Evolutionary conservation across 805 yeast species (phyloP).

Genomic region (Metschnikowia kofuensis): DNA sequence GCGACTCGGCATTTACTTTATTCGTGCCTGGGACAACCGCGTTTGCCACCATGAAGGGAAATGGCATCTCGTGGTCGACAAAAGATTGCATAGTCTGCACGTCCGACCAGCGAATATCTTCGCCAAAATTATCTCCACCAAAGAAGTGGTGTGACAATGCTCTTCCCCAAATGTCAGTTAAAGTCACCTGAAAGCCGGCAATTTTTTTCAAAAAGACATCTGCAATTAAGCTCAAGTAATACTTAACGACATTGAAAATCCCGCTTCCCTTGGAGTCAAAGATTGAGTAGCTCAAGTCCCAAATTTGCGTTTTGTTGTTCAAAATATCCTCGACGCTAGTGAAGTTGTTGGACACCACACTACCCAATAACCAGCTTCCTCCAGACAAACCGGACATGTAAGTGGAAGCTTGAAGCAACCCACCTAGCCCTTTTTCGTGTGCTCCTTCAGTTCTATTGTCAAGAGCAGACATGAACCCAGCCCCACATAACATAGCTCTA

Average conservation of each 20-base stretch:
- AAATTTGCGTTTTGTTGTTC: conserved; percentile 21
- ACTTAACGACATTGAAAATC: conserved; percentile 7
- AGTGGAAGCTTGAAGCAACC: conserved; percentile 10
- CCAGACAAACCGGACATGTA: conserved; percentile 12
- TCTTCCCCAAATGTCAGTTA: conserved; percentile 41
- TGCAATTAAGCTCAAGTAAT: conserved; percentile 23
- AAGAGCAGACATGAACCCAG: conserved; percentile 9
- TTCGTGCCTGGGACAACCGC: conserved; percentile 36
- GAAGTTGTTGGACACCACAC: conserved; percentile 59
- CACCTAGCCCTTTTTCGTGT: conserved; percentile 10
- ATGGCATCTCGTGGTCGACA: conserved; percentile 37
- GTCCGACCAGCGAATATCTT: conserved; percentile 11
- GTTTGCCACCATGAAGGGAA: conserved; percentile 45
- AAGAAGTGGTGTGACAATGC: conserved; percentile 37
- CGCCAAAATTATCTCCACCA: conserved; percentile 24
- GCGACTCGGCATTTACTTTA: conserved; percentile 30
- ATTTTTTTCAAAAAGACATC: conserved; percentile 26
- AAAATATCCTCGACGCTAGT: conserved; percentile 41
- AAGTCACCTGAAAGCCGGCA: conserved; percentile 32
- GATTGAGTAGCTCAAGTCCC: conserved; percentile 28
- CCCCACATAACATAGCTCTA: conserved; percentile 13
- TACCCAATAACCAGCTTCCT: conserved; percentile 15
- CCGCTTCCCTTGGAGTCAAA: conserved; percentile 39
- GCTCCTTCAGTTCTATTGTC: conserved; percentile 9
- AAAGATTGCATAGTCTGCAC: conserved; percentile 22